Percentiles rank a stretch among this genome's conserved stretches.
These are phyloP conservation scores for Suhomyces choctaworum DNA, from an alignment of 1,139 yeast species.

Conservation along the genomic window DNA sequence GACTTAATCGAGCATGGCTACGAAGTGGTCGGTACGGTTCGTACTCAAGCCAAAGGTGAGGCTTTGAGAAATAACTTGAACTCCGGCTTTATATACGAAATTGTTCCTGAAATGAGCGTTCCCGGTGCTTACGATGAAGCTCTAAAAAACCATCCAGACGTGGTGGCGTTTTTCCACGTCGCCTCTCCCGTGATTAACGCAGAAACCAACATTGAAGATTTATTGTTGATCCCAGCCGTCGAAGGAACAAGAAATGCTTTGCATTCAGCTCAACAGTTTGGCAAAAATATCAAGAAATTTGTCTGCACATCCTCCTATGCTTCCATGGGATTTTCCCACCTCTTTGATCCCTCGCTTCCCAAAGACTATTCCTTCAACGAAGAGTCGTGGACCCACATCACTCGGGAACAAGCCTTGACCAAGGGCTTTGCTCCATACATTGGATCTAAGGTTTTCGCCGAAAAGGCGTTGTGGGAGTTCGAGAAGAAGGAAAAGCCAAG, in stretches of 20 bases:
- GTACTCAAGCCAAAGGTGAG: neutral
- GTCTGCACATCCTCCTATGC: neutral
- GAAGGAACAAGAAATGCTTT: neutral
- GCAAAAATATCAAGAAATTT: neutral
- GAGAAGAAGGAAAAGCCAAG: neutral
- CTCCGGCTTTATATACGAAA: neutral
- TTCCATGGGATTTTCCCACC: neutral
- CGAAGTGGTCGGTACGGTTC: neutral
- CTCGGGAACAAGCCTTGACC: neutral
- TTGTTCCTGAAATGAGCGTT: neutral
- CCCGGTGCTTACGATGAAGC: neutral
- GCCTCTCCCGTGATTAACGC: neutral
- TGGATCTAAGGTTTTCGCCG: neutral
- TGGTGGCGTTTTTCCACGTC: neutral
- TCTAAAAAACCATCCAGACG: neutral
- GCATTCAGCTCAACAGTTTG: neutral
- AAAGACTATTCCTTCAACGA: neutral
- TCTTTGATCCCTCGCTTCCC: neutral
- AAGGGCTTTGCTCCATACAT: neutral
- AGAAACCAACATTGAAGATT: neutral
- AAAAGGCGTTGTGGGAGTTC: neutral
- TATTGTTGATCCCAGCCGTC: neutral
- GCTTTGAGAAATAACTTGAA: too few relatives aligned
- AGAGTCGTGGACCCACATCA: neutral
- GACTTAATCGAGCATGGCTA: slow-evolving; percentile 19